Percentiles rank a stretch among this genome's conserved stretches.
Evolutionary conservation across 768 basidiomycete species (phyloP).

Genomic region (Rhizopogon vinicolor): DNA sequence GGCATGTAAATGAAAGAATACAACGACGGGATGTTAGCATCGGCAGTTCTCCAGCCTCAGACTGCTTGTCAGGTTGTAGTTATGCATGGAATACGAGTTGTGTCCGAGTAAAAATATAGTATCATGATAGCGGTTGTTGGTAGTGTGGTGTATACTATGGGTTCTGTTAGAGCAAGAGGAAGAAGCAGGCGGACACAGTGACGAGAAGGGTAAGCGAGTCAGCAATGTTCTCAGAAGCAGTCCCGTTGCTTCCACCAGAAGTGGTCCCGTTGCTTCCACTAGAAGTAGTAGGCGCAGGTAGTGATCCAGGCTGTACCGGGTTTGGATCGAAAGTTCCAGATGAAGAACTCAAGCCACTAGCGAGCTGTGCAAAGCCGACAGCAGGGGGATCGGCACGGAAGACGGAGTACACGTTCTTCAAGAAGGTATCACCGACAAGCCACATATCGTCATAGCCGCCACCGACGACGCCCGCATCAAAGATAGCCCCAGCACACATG

Average conservation of each 20-base stretch:
- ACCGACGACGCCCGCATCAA: slow-evolving; percentile 57
- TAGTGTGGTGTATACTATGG: no score
- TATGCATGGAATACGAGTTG: background rate
- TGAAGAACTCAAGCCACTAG: slow-evolving; percentile 6
- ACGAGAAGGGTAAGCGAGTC: slow-evolving; percentile 7
- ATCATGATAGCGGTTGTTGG: background rate
- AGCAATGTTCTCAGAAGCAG: slow-evolving; percentile 5
- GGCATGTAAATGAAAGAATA: background rate
- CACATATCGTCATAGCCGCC: slow-evolving; percentile 34
- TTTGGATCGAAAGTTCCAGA: no score
- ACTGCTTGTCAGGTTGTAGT: background rate
- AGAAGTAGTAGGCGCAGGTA: background rate
- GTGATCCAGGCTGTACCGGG: background rate
- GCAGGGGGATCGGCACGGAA: slow-evolving; percentile 22
- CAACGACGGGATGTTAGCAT: no score
- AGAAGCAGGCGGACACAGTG: slow-evolving; percentile 8
- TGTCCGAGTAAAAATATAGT: background rate
- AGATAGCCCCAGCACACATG: slow-evolving; percentile 63
- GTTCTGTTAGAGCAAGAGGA: slow-evolving; percentile 4
- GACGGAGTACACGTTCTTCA: slow-evolving; percentile 29
- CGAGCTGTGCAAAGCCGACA: slow-evolving; percentile 26
- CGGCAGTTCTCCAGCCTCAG: no score
- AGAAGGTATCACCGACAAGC: slow-evolving; percentile 53
- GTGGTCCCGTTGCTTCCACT: no score
- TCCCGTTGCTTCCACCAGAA: no score